Evolutionary conservation across 106 monocot species (phyloP).

Genomic region (Iris macrosiphon): DNA sequence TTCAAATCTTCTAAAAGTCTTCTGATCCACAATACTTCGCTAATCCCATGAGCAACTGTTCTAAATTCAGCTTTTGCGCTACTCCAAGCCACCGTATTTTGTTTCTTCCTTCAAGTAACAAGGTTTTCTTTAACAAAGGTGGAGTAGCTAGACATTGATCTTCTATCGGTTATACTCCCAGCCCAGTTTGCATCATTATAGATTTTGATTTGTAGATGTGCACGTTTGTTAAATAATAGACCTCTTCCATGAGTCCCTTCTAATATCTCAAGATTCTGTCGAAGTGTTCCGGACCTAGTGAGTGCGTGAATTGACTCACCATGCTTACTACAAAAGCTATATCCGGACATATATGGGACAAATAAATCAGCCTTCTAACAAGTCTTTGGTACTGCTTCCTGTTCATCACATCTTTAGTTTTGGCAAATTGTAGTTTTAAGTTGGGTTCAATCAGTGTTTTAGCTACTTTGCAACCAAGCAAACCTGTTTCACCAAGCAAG

Average conservation of each 20-base stretch:
- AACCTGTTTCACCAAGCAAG: not conserved
- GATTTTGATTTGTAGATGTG: no score
- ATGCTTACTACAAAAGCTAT: no score
- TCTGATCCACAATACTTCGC: not conserved
- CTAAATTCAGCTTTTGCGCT: not conserved
- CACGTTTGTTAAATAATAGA: no score
- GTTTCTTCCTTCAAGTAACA: not conserved
- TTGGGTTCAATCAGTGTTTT: not conserved
- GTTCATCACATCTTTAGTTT: not conserved
- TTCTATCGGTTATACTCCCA: not conserved
- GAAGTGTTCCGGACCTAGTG: not conserved
- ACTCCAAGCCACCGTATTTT: not conserved
- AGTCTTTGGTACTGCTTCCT: no score
- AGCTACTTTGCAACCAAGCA: no score
- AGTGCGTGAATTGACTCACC: not conserved
- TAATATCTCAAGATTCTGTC: not conserved
- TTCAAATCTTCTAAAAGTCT: not conserved
- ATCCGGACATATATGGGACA: no score
- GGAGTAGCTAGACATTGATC: not conserved
- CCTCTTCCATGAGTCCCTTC: no score
- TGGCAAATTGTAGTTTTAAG: not conserved
- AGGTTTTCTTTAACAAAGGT: no score
- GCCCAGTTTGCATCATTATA: not conserved
- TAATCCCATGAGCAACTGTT: not conserved
- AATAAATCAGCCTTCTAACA: no score